Base-by-base conservation (phyloP, 768 basidiomycete species). In the Termitomyces sp. region DNA sequence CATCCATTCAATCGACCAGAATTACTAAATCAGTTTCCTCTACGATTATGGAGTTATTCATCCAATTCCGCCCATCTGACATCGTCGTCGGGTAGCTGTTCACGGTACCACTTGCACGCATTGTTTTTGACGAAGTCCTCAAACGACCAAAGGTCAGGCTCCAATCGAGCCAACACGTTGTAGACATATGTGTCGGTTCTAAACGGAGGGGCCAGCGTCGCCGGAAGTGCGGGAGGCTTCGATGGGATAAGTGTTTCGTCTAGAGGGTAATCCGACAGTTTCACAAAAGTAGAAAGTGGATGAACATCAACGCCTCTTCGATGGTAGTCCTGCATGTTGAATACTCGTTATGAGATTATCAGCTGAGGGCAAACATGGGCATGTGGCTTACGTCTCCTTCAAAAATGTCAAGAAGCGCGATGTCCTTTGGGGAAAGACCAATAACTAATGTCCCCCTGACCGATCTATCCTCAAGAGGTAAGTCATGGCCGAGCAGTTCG, bases 361-460 rank as follows among this genome's bases (percentile, higher is more conserved):
- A 10, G n/a, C n/a, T 10, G 32, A 26, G 16, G 24, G 22, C 24
- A 24, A 16, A 16, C 22, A 12, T 7, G n/a, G n/a, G 32, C 26
- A 12, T 38, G 48, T 13, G 14, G 75, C 83, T 66, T 63, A 88
- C 95, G 50, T 80, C 63, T 33, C 92, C 92, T 71, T 98, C 95
- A 58, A 96, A 98, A 9, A 75, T 54, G 70, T 98, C 94, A 24
- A 98, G 72, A 3, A 79, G 68, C n/a, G 61, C 61, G 1, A 97
- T 73, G 61, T 98, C 94, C 18, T 63, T 42, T 10, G 70, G 70
- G 0, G 82, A 84, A 47, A 97, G 75, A 1, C 95, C 94, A 1
- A 69, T 71, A 2, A 97, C 91, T 38, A 95, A 66, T 3, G 87
- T 87, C 10, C 95, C 95, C 47, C 87, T 80, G 0, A 96, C 92